Conservation (phyloP, 2,329 filamentous ascomycete species). For the Aspergillus bombycis region DNA sequence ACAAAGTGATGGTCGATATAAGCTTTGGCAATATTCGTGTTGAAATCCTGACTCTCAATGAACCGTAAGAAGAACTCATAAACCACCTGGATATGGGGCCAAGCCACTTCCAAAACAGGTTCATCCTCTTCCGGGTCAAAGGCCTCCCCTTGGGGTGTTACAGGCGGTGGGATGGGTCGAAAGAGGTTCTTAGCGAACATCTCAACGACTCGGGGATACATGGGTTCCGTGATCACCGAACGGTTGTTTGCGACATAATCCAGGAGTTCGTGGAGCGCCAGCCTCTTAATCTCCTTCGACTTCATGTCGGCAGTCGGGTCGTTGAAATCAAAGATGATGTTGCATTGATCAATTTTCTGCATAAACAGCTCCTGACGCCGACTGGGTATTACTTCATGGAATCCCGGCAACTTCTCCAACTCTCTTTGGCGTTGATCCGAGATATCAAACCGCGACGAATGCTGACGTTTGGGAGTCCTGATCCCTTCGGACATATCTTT, state of each 20-base stretch:
- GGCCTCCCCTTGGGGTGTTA: slow-evolving; percentile 96
- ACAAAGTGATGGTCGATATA: slow-evolving; percentile 99
- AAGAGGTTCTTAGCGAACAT: slow-evolving; percentile 99
- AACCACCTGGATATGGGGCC: slow-evolving; percentile 98
- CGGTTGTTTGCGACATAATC: slow-evolving; percentile 99
- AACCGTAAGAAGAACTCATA: slow-evolving; percentile 99
- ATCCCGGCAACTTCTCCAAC: slow-evolving; percentile 94
- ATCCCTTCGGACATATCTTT: slow-evolving; percentile 96
- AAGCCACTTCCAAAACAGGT: slow-evolving; percentile 94
- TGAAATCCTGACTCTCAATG: slow-evolving; percentile 99
- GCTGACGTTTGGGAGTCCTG: slow-evolving; percentile 91
- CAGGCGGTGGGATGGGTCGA: slow-evolving; percentile 91
- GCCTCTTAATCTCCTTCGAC: slow-evolving; percentile 97
- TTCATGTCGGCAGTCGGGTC: slow-evolving; percentile 99
- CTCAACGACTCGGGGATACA: slow-evolving; percentile 97
- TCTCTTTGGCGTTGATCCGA: slow-evolving; percentile 87
- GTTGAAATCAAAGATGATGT: slow-evolving; percentile 99
- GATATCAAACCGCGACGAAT: slow-evolving; percentile 96
- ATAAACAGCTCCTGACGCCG: slow-evolving; percentile 96
- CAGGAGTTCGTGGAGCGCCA: slow-evolving; percentile 91
- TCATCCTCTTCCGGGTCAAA: slow-evolving; percentile 99
- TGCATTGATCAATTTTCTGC: slow-evolving; percentile 99
- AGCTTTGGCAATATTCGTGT: slow-evolving; percentile 98
- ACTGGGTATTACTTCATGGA: slow-evolving; percentile 95
- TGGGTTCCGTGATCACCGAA: slow-evolving; percentile 96